phyloP scores from a whole-genome alignment of 2,329 filamentous ascomycete genomes.

The Aspergillus phoenicis region DNA sequence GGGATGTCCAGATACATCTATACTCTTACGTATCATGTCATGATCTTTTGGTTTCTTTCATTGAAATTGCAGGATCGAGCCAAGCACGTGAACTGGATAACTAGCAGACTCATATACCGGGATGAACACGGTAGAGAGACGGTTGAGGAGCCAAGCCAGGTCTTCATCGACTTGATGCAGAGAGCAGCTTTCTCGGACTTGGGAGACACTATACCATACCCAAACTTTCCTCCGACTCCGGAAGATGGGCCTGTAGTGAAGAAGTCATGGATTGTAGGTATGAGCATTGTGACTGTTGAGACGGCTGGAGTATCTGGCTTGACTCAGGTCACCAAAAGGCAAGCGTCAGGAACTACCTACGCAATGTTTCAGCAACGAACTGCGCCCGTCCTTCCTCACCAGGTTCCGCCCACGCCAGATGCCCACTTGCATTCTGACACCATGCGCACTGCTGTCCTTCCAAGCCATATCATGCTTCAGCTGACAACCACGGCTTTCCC shows the following conservation, averaged over 20 bases:
- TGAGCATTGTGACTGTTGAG: conserved; percentile 56
- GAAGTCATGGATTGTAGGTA: conserved; percentile 55
- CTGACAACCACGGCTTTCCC: conserved; percentile 47
- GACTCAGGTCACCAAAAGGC: conserved; percentile 54
- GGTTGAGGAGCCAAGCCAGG: conserved; percentile 88
- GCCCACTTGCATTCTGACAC: conserved; percentile 43
- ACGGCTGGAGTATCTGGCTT: conserved; percentile 51
- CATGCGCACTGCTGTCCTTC: conserved; percentile 46
- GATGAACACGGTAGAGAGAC: conserved; percentile 73
- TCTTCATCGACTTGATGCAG: conserved; percentile 94
- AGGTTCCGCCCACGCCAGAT: conserved; percentile 44
- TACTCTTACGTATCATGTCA: conserved; percentile 89
- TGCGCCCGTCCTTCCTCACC: conserved; percentile 49
- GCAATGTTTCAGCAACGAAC: conserved; percentile 52
- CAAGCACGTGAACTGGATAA: conserved; percentile 86
- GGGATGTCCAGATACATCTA: conserved; percentile 93
- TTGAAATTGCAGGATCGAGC: conserved; percentile 81
- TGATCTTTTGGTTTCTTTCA: conserved; percentile 95
- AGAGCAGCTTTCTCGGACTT: conserved; percentile 82
- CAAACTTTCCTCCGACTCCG: conserved; percentile 44
- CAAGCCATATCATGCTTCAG: conserved; percentile 51
- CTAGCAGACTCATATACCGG: conserved; percentile 76
- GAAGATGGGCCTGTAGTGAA: conserved; percentile 46
- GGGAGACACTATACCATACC: conserved; percentile 62
- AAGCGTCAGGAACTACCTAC: conserved; percentile 55